A percentile compares a stretch with the other conserved stretches of the same genome.
Evolutionary conservation across 208 protist genomes (phyloP).

Genomic region (Polymyxa betae): DNA sequence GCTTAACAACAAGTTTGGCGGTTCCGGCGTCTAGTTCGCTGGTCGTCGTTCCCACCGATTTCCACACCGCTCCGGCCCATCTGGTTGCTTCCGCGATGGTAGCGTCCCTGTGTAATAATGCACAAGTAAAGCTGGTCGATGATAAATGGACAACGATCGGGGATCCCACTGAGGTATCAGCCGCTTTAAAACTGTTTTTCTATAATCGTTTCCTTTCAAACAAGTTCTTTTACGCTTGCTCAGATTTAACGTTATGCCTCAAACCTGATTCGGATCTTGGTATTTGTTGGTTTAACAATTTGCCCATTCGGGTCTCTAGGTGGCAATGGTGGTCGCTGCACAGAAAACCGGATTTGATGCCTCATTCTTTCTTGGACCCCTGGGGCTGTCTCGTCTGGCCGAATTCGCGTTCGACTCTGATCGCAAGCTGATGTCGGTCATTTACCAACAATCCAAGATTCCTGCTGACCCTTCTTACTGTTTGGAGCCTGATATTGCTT

Average conservation of each 20-base stretch:
- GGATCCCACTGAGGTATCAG: conserved; percentile 85
- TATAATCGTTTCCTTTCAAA: too few species aligned
- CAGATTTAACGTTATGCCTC: background rate
- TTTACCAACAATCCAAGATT: background rate
- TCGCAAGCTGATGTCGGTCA: conserved; percentile 31
- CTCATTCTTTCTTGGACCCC: background rate
- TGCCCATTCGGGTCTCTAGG: too few species aligned
- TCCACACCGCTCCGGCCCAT: background rate
- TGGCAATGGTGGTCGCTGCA: conserved; percentile 1
- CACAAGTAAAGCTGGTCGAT: conserved; percentile 49
- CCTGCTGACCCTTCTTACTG: background rate
- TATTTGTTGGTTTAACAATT: too few species aligned
- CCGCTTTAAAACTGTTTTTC: too few species aligned
- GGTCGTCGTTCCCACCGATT: background rate
- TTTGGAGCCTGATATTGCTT: background rate
- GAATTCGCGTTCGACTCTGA: conserved; percentile 46
- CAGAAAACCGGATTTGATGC: background rate
- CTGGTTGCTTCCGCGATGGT: conserved; percentile 63
- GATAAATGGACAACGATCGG: conserved; percentile 68
- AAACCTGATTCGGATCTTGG: background rate
- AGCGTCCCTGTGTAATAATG: conserved; percentile 72
- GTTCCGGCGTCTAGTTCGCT: background rate
- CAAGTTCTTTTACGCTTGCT: background rate
- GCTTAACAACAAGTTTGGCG: too few species aligned
- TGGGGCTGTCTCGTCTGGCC: background rate